Percentiles rank a stretch among this genome's conserved stretches.
These are phyloP conservation scores for Nicotiana rustica DNA, from an alignment of 305 asterid species.

Conservation along the genomic window DNA sequence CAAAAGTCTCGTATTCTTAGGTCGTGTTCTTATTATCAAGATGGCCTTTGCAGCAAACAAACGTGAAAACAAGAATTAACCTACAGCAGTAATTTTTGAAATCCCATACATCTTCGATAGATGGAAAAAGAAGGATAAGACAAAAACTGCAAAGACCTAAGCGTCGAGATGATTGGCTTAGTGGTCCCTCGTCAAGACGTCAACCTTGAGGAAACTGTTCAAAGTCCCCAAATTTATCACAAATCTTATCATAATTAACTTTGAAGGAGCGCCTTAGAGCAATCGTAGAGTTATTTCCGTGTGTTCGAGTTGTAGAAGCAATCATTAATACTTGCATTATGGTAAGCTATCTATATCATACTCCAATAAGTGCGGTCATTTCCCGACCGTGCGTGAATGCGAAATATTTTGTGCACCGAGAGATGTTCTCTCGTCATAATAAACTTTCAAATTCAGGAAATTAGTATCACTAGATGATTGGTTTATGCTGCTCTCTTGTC, in stretches of 20 bases:
- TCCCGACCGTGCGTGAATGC: too few species aligned
- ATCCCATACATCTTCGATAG: not conserved
- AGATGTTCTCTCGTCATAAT: too few species aligned
- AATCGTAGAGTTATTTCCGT: too few species aligned
- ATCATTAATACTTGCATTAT: too few species aligned
- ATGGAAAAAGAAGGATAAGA: not conserved
- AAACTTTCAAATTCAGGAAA: not conserved
- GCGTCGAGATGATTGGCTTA: constrained; percentile 17
- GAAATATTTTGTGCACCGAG: too few species aligned
- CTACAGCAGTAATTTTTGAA: constrained; percentile 26
- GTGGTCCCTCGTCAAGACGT: constrained; percentile 21
- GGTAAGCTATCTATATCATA: too few species aligned
- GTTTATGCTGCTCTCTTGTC: not conserved
- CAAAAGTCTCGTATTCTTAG: not conserved
- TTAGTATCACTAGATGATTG: not conserved
- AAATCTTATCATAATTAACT: not conserved
- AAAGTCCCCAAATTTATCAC: not conserved
- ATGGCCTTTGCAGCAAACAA: not conserved
- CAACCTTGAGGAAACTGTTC: not conserved
- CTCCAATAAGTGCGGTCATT: too few species aligned
- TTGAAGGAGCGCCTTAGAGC: too few species aligned
- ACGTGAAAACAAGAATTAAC: not conserved
- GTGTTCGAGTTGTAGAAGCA: too few species aligned
- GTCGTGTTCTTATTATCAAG: not conserved
- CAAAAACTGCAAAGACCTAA: not conserved